Conservation (phyloP, 2,329 filamentous ascomycete species). For the Alternaria arbusti region DNA sequence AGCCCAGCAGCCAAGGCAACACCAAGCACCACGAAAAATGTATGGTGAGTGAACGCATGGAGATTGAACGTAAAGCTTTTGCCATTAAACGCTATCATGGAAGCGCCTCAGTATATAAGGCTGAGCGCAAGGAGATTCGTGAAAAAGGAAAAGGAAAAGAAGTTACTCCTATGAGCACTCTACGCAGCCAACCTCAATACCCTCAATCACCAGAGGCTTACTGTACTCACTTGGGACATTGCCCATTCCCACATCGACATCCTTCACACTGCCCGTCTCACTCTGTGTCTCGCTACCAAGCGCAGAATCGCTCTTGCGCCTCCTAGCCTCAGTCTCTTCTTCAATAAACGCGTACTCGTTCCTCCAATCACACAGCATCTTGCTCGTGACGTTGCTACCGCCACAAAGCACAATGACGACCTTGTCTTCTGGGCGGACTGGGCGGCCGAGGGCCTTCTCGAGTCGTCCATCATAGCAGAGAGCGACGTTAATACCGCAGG, state of each 20-base stretch:
- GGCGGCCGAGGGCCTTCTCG: constrained; percentile 64
- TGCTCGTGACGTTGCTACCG: constrained; percentile 59
- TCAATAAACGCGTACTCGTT: constrained; percentile 45
- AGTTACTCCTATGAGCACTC: constrained; percentile 4
- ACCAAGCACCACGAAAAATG: not conserved
- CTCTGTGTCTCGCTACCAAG: constrained; percentile 23
- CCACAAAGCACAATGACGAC: constrained; percentile 89
- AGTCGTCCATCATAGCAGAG: constrained; percentile 69
- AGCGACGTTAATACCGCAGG: constrained; percentile 83
- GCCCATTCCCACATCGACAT: constrained; percentile 1
- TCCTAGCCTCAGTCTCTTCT: constrained; percentile 21
- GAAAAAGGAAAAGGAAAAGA: not conserved
- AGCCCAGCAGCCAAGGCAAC: not conserved
- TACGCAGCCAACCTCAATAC: constrained; percentile 14
- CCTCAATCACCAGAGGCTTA: constrained; percentile 24
- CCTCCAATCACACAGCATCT: constrained; percentile 59
- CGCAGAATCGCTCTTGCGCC: constrained; percentile 23
- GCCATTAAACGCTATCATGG: not conserved
- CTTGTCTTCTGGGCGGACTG: constrained; percentile 69
- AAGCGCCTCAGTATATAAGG: not conserved
- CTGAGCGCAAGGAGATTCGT: not conserved
- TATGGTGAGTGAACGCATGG: not conserved
- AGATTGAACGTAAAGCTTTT: not conserved
- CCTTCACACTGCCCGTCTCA: constrained; percentile 18
- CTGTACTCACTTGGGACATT: constrained; percentile 20